These are phyloP conservation scores for Botrytis deweyae DNA, from an alignment of 2,329 filamentous ascomycete genomes.

Conservation along the genomic window DNA sequence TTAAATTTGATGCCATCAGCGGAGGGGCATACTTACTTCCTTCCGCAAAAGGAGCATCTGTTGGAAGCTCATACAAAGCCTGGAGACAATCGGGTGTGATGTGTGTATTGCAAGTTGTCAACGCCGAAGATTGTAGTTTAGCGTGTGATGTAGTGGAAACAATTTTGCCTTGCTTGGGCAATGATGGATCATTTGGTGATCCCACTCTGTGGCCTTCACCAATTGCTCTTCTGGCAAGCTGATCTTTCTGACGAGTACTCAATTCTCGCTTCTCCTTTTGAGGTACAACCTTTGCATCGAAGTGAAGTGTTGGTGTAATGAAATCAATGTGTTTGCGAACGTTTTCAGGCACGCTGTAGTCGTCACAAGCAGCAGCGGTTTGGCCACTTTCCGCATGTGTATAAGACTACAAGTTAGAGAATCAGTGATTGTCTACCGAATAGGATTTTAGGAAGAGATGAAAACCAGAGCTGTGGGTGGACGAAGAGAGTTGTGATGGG, in stretches of 20 bases:
- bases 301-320: slow-evolving; percentile 25
- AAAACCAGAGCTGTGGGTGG: not conserved
- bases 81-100: slow-evolving; percentile 57
- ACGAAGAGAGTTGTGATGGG: not conserved
- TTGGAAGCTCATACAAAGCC: slow-evolving; percentile 49
- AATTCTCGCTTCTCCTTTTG: slow-evolving; percentile 18
- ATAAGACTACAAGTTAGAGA: slow-evolving; percentile 15
- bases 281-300: slow-evolving; percentile 22
- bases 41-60: slow-evolving; percentile 37
- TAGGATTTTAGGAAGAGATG: not conserved
- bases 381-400: slow-evolving; percentile 28
- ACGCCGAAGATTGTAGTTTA: not conserved
- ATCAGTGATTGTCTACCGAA: not conserved
- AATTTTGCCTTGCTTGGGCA: slow-evolving; percentile 38
- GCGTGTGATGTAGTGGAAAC: not conserved
- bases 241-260: slow-evolving; percentile 1
- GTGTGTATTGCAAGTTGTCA: slow-evolving; percentile 47
- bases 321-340: slow-evolving; percentile 24
- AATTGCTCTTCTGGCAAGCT: slow-evolving; percentile 33
- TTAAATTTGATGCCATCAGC: not conserved
- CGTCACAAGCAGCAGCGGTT: slow-evolving; percentile 25
- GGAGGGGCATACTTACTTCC: slow-evolving; percentile 20
- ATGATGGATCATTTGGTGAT: slow-evolving; percentile 36
- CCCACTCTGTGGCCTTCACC: slow-evolving; percentile 45
- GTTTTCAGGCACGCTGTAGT: slow-evolving; percentile 23